Base-by-base conservation (phyloP, 1,284 basidiomycete species). In the Irpex rosettiformis region DNA sequence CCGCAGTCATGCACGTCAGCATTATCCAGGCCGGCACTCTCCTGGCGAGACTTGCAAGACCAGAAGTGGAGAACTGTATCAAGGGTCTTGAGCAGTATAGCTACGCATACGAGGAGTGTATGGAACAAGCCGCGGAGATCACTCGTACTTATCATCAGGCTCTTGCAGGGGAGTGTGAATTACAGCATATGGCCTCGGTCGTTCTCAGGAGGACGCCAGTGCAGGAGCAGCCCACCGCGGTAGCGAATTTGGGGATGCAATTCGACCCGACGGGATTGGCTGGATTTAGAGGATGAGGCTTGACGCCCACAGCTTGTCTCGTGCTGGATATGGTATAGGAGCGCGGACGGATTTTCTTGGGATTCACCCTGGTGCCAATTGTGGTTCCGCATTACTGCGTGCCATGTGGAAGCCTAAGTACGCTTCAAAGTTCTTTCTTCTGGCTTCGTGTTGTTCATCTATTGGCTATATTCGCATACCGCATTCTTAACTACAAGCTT, bases 41-140 rank as follows among this genome's bases (percentile, higher is more conserved):
- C n/a, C 82, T 96, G 55, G 93, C 92, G 2, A 81, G 85, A n/a
- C 75, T 89, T 29, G 91, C 88, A 3, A 84, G 90, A 21, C 85
- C 85, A 3, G 94, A 96, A 73, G 89, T 91, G 24, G 74, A 81
- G 57, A 88, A 89, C 66, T 94, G 93, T 69, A 87, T 96, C 65
- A 83, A 81, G 7, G 95, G 90, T 4, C 78, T 97, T 48, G 82
- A 90, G 65, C 95, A 97, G 73, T 96, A 96, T 70, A 89, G 86
- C 66, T 83, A 86, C 65, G 88, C 89, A 18, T 92, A 92, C 66
- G 93, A 94, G 68, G 91, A 94, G 67, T 88, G 91, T 52, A 89
- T 86, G 57, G 89, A 91, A 29, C 84, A 89, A 64, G 89, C 91
- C 1, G 77, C 79, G 37, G 83, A 89, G 64, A 88, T 91, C 70